Evolutionary conservation across 805 yeast genomes (phyloP).

Genomic region (Metschnikowia picachoensis): DNA sequence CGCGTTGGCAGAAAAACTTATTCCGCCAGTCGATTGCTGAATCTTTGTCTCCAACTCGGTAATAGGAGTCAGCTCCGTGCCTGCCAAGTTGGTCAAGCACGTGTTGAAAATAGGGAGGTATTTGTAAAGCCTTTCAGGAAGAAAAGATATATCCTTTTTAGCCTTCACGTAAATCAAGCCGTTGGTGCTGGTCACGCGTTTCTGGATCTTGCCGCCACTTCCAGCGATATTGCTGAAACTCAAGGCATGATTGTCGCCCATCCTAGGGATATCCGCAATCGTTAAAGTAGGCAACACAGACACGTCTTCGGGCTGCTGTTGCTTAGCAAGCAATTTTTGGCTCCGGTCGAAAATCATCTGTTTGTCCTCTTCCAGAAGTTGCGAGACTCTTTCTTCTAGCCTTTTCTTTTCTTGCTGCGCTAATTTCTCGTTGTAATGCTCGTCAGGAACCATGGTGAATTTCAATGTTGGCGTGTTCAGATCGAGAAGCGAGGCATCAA

Average conservation of each 20-base stretch:
- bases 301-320: slow-evolving; percentile 65
- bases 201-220: slow-evolving; percentile 33
- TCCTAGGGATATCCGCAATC: slow-evolving; percentile 65
- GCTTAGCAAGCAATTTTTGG: slow-evolving; percentile 53
- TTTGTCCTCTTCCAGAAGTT: slow-evolving; percentile 53
- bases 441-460: slow-evolving; percentile 74
- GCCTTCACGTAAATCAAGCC: slow-evolving; percentile 78
- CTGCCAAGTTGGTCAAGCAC: slow-evolving; percentile 75
- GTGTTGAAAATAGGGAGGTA: slow-evolving; percentile 75
- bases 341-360: slow-evolving; percentile 60
- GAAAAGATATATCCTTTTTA: slow-evolving; percentile 51
- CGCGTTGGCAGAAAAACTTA: slow-evolving; percentile 58
- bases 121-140: slow-evolving; percentile 62
- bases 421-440: slow-evolving; percentile 47
- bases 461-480: slow-evolving; percentile 52
- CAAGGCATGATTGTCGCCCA: slow-evolving; percentile 39
- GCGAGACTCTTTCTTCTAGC: slow-evolving; percentile 39
- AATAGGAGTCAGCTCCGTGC: slow-evolving; percentile 69
- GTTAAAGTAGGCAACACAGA: slow-evolving; percentile 77
- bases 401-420: slow-evolving; percentile 55
- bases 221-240: slow-evolving; percentile 25
- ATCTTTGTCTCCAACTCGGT: slow-evolving; percentile 83
- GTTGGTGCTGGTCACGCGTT: slow-evolving; percentile 65
- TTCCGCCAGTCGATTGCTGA: slow-evolving; percentile 79
- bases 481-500: slow-evolving; percentile 48